phyloP scores from a whole-genome alignment of 2,329 filamentous ascomycete species.

The Aspergillus neoniger region DNA sequence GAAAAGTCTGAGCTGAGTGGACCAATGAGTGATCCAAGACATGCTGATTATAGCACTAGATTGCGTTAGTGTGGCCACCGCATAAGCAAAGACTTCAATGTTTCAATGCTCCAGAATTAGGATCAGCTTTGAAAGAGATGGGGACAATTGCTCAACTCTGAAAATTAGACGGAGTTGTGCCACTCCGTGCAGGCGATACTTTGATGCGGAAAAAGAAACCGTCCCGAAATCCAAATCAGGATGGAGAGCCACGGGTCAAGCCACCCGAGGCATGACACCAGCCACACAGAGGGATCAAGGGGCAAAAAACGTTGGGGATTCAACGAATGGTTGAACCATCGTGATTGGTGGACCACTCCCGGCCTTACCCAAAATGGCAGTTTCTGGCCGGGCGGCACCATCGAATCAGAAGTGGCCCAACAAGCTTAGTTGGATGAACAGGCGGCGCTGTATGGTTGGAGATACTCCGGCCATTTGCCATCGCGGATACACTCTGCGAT shows the following conservation, averaged over 20 bases:
- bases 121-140: no score
- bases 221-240: neutral
- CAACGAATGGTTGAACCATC: conserved; percentile 22
- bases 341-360: conserved; percentile 14
- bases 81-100: neutral
- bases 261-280: neutral
- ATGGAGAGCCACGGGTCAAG: conserved; percentile 2
- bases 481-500: neutral
- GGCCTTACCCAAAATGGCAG: conserved; percentile 14
- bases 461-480: neutral
- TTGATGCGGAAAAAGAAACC: conserved; percentile 1
- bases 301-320: conserved; percentile 37
- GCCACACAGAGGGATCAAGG: conserved; percentile 15
- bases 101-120: neutral
- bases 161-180: neutral
- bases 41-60: neutral
- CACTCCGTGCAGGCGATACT: neutral
- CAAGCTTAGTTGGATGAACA: conserved; percentile 13
- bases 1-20: neutral
- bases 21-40: neutral
- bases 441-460: conserved; percentile 12
- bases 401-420: conserved; percentile 23
- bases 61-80: neutral
- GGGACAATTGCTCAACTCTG: no score
- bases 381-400: conserved; percentile 11